phyloP scores from a whole-genome alignment of 2,329 filamentous ascomycete species.

The Zymoseptoria pseudotritici region DNA sequence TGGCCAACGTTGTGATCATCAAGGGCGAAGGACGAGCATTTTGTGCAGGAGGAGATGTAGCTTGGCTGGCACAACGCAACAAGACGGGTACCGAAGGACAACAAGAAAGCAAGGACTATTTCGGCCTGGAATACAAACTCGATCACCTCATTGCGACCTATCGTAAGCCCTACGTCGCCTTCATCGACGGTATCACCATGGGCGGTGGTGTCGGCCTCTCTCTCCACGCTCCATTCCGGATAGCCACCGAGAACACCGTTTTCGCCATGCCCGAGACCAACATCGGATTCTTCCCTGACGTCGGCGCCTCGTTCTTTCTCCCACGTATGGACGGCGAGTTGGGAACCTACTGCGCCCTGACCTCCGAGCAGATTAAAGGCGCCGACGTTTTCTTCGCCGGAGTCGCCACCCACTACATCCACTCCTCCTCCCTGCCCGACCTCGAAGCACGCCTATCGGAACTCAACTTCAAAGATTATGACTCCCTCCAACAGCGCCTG shows the following conservation, averaged over 20 bases:
- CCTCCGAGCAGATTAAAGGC: conserved; percentile 73
- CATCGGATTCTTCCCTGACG: conserved; percentile 98
- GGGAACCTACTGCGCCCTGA: conserved; percentile 89
- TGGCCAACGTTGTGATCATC: conserved; percentile 87
- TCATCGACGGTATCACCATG: conserved; percentile 99
- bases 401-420: conserved; percentile 90
- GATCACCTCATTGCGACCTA: conserved; percentile 95
- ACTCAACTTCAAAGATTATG: conserved; percentile 76
- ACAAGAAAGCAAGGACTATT: conserved; percentile 73
- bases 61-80: conserved; percentile 68
- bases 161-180: conserved; percentile 82
- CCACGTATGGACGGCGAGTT: conserved; percentile 78
- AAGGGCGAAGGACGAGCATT: conserved; percentile 84
- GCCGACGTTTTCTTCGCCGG: conserved; percentile 85
- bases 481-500: conserved; percentile 55
- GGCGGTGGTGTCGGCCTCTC: conserved; percentile 91
- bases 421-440: conserved; percentile 75
- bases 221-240: conserved; percentile 89
- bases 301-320: conserved; percentile 93
- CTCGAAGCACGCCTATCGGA: conserved; percentile 83
- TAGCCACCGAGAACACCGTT: conserved; percentile 88
- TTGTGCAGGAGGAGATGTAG: conserved; percentile 90
- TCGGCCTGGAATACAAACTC: conserved; percentile 89
- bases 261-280: conserved; percentile 99
- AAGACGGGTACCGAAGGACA: conserved; percentile 60